Percentiles rank a stretch among this genome's conserved stretches.
Conservation (phyloP, 768 basidiomycete species). For the Lentinula edodes region DNA sequence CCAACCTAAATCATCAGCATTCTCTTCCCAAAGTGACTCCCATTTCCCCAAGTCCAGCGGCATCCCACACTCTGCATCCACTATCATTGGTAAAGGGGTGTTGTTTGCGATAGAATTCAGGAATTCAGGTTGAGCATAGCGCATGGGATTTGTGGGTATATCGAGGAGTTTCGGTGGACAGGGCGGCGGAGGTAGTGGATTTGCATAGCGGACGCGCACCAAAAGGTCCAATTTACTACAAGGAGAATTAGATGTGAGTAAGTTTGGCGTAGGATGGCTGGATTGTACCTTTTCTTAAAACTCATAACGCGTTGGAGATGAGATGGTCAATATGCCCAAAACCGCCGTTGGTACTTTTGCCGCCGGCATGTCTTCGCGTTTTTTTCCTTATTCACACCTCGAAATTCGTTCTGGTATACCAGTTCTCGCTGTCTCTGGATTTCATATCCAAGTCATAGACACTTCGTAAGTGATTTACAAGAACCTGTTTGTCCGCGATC, state of each 20-base stretch:
- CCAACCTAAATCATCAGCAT: constrained; percentile 61
- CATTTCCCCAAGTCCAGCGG: constrained; percentile 83
- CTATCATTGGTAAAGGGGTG: constrained; percentile 87
- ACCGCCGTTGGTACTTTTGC: not conserved
- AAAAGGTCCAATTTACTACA: constrained; percentile 75
- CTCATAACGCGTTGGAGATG: constrained; percentile 31
- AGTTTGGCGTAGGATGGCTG: not conserved
- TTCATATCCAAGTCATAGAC: constrained; percentile 57
- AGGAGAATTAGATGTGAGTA: constrained; percentile 28
- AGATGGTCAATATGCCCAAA: not conserved
- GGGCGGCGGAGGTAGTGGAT: constrained; percentile 93
- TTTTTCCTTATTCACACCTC: constrained; percentile 4
- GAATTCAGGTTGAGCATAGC: constrained; percentile 85
- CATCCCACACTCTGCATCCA: constrained; percentile 97
- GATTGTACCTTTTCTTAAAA: constrained; percentile 44
- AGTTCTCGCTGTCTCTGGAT: constrained; percentile 48
- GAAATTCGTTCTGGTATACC: constrained; percentile 8
- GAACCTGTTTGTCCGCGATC: not conserved
- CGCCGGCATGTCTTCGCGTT: constrained; percentile 3
- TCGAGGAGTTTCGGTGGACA: constrained; percentile 94
- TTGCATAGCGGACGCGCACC: constrained; percentile 88
- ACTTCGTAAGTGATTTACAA: constrained; percentile 36
- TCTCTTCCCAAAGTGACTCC: constrained; percentile 81
- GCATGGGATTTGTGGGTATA: constrained; percentile 83
- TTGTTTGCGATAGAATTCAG: constrained; percentile 76